A percentile compares a stretch with the other conserved stretches of the same genome.
Conservation (phyloP, 139 green algal species). For the Coelastrella sp. region DNA sequence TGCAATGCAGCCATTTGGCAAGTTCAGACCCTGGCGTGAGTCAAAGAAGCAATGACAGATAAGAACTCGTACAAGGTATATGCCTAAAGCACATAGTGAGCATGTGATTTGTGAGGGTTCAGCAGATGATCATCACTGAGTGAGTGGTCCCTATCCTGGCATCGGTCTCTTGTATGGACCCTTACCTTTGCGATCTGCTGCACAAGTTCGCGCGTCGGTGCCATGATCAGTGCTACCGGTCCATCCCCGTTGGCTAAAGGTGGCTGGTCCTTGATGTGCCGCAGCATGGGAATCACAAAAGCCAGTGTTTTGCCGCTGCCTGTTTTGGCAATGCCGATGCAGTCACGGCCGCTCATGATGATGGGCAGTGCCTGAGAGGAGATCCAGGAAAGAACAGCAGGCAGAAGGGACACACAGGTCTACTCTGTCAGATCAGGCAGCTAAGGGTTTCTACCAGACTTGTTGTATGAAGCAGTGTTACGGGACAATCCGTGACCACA, state of each 20-base stretch:
- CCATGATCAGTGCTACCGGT: constrained; percentile 94
- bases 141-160: too few relatives aligned
- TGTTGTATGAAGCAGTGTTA: too few relatives aligned
- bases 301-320: constrained; percentile 98
- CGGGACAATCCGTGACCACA: too few relatives aligned
- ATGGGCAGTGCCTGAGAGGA: constrained; percentile 87
- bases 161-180: too few relatives aligned
- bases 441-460: background rate
- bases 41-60: background rate
- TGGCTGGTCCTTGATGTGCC: constrained; percentile 96
- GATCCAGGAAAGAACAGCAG: too few relatives aligned
- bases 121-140: too few relatives aligned
- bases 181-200: constrained; percentile 81
- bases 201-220: constrained; percentile 96
- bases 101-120: too few relatives aligned
- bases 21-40: too few relatives aligned
- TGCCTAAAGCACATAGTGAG: too few relatives aligned
- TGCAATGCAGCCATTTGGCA: constrained; percentile 2
- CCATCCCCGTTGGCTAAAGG: constrained; percentile 85
- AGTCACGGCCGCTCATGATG: constrained; percentile 98
- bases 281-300: constrained; percentile 97
- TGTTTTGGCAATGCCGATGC: constrained; percentile 98
- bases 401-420: background rate
- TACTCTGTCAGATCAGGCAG: background rate
- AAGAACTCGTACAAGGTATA: too few relatives aligned